Evolutionary conservation across 2,329 filamentous ascomycete genomes (phyloP).

Genomic region (Fusarium sp.): DNA sequence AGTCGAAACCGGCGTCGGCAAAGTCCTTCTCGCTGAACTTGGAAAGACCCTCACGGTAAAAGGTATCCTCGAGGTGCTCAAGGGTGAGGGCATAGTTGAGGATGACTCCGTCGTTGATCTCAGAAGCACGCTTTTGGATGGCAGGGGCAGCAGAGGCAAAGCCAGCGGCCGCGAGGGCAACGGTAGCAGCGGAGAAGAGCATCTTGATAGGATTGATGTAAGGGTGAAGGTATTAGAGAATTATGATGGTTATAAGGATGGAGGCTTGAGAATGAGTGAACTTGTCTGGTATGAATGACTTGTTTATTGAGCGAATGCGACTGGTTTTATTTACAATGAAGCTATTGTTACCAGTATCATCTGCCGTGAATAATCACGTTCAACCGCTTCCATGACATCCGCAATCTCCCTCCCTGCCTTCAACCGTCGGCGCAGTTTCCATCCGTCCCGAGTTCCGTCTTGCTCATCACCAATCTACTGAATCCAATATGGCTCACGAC

Average conservation of each 20-base stretch:
- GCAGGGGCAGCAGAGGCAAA: conserved; percentile 29
- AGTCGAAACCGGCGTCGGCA: conserved; percentile 60
- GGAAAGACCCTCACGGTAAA: conserved; percentile 70
- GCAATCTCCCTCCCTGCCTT: background rate
- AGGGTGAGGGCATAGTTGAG: conserved; percentile 63
- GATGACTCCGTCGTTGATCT: conserved; percentile 47
- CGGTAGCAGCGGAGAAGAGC: conserved; percentile 24
- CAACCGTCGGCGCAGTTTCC: conserved; percentile 3
- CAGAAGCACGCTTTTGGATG: conserved; percentile 24
- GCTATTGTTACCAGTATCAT: background rate
- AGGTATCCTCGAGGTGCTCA: conserved; percentile 70
- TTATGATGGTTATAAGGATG: background rate
- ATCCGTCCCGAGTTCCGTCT: conserved; percentile 8
- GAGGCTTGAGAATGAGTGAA: background rate
- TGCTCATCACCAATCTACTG: background rate
- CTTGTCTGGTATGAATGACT: background rate
- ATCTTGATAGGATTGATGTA: background rate
- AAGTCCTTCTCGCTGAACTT: conserved; percentile 69
- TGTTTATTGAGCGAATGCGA: background rate
- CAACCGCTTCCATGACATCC: background rate
- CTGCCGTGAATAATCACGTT: background rate
- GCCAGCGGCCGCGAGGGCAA: conserved; percentile 25
- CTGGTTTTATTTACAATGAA: background rate
- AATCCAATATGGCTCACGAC: background rate
- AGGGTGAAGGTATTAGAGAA: background rate